Percentiles rank a stretch among this genome's conserved stretches.
Evolutionary conservation across 768 basidiomycete species (phyloP).

Genomic region (Rubroboletus pulcherrimus): DNA sequence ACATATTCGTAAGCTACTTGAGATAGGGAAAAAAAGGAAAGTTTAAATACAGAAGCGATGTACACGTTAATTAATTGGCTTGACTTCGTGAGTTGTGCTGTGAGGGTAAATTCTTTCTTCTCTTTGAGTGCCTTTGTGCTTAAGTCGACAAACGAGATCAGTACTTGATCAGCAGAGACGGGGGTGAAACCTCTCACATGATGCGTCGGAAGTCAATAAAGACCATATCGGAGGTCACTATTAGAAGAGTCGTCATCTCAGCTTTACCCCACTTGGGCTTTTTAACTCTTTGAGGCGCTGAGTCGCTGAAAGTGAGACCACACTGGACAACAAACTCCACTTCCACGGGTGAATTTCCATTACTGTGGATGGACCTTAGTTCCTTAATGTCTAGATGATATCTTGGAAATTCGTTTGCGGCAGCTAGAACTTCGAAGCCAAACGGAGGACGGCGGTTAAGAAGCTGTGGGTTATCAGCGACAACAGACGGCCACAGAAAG

Average conservation of each 20-base stretch:
- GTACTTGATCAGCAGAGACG: background rate
- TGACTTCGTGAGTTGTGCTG: slow-evolving; percentile 61
- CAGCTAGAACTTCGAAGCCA: slow-evolving; percentile 63
- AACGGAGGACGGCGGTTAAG: slow-evolving; percentile 74
- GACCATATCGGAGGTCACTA: slow-evolving; percentile 68
- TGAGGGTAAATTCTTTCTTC: slow-evolving; percentile 56
- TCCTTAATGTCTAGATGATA: slow-evolving; percentile 56
- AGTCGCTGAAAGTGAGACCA: slow-evolving; percentile 38
- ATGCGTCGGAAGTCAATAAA: slow-evolving; percentile 80
- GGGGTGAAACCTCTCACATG: slow-evolving; percentile 43
- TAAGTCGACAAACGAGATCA: slow-evolving; percentile 8
- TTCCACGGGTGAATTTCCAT: slow-evolving; percentile 52
- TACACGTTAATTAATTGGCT: slow-evolving; percentile 65
- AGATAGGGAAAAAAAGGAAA: slow-evolving; percentile 4
- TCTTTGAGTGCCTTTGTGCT: slow-evolving; percentile 69
- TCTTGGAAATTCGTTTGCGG: slow-evolving; percentile 59
- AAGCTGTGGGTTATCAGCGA: slow-evolving; percentile 41
- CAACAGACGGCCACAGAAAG: background rate
- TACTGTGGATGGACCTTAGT: slow-evolving; percentile 36
- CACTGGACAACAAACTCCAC: slow-evolving; percentile 59
- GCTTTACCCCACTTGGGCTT: slow-evolving; percentile 41
- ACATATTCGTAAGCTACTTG: slow-evolving; percentile 10
- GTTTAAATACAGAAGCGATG: slow-evolving; percentile 52
- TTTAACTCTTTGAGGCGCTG: slow-evolving; percentile 37
- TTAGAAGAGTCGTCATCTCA: slow-evolving; percentile 70